Conservation (phyloP, 495 filamentous ascomycete genomes). For the Corynascus novoguineensis region DNA sequence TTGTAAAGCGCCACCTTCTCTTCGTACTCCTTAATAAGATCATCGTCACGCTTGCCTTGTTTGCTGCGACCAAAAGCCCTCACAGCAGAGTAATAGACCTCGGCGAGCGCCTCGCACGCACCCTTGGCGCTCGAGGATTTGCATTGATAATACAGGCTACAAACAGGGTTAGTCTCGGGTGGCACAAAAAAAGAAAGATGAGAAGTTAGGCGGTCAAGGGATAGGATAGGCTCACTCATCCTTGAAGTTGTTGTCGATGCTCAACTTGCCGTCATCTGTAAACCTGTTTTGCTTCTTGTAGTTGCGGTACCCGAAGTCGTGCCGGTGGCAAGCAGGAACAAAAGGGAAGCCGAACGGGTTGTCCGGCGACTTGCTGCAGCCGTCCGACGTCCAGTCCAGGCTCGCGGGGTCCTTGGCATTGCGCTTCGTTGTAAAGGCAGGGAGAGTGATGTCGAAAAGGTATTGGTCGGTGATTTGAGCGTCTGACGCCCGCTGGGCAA, state of each 20-base stretch:
- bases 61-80: constrained; percentile 33
- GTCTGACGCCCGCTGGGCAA: constrained; percentile 9
- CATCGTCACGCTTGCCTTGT: constrained; percentile 26
- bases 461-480: constrained; percentile 33
- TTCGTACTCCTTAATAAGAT: constrained; percentile 28
- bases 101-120: constrained; percentile 34
- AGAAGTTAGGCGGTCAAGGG: not conserved
- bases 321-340: constrained; percentile 35
- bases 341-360: constrained; percentile 43
- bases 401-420: constrained; percentile 24
- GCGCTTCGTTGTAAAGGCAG: constrained; percentile 23
- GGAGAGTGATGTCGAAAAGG: constrained; percentile 30
- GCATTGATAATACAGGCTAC: constrained; percentile 34
- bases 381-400: constrained; percentile 38
- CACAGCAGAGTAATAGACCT: constrained; percentile 45
- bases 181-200: not conserved
- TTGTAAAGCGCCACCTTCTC: constrained; percentile 31
- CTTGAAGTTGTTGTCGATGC: constrained; percentile 41
- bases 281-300: constrained; percentile 39
- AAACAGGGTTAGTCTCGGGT: not conserved
- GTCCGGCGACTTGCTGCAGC: constrained; percentile 39
- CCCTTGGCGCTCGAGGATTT: not conserved
- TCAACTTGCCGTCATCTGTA: constrained; percentile 25
- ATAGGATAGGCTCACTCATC: constrained; percentile 23
- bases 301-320: constrained; percentile 48